Conservation (phyloP, 768 basidiomycete species). For the Phylloporus arenicola region DNA sequence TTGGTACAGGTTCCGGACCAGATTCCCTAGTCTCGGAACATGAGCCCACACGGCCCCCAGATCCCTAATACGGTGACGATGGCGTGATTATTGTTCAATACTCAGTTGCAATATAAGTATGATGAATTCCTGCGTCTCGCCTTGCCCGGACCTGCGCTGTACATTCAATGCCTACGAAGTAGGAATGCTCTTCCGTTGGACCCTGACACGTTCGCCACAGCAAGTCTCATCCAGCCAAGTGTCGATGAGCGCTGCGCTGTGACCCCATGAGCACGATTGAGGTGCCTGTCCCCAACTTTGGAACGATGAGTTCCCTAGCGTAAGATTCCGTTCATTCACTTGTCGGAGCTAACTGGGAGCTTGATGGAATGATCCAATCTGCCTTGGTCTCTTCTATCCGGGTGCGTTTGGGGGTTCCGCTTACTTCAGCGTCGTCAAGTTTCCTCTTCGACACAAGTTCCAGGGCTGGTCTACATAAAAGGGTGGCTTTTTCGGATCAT, state of each 20-base stretch:
- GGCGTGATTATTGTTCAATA: conserved; percentile 2
- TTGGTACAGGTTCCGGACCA: background rate
- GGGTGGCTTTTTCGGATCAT: background rate
- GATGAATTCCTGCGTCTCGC: background rate
- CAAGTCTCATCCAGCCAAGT: background rate
- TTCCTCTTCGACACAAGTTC: background rate
- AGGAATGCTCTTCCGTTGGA: background rate
- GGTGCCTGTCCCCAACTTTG: background rate
- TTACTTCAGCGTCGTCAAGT: conserved; percentile 11
- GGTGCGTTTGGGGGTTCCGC: conserved; percentile 1
- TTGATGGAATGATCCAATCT: background rate
- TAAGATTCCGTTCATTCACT: background rate
- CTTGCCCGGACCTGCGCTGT: background rate
- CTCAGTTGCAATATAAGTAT: background rate
- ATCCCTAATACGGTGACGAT: background rate
- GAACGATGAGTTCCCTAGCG: background rate
- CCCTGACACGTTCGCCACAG: background rate
- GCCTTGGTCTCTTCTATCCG: background rate
- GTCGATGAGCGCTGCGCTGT: background rate
- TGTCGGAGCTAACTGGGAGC: background rate
- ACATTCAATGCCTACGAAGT: background rate
- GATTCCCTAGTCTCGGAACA: background rate
- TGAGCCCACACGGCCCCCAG: background rate
- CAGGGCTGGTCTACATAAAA: background rate
- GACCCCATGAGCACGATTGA: background rate